Percentiles rank a stretch among this genome's conserved stretches.
phyloP scores from a whole-genome alignment of 208 protist genomes.

The Borovskyia barvae region DNA sequence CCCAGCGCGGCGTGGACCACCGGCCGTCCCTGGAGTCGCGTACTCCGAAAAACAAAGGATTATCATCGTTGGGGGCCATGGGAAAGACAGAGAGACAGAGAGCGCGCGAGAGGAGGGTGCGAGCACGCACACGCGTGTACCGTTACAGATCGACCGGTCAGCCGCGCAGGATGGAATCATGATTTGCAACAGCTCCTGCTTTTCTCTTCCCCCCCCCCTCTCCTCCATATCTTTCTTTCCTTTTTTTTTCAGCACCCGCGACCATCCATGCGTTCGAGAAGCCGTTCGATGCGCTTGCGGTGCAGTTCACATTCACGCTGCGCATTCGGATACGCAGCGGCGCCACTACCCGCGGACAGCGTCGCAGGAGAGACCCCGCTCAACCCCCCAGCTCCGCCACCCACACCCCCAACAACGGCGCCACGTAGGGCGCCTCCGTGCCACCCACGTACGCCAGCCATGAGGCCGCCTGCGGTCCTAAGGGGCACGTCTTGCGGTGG shows the following conservation, averaged over 20 bases:
- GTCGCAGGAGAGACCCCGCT: neutral
- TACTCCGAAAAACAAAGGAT: no score
- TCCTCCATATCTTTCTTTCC: neutral
- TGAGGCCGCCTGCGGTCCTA: neutral
- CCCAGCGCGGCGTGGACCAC: no score
- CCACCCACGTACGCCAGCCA: neutral
- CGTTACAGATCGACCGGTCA: no score
- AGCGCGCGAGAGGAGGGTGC: no score
- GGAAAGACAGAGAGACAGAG: no score
- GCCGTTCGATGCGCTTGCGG: conserved; percentile 22
- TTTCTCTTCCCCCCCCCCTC: neutral
- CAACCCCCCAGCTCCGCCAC: neutral
- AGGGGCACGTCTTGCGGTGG: conserved; percentile 7
- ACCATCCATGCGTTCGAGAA: conserved; percentile 30
- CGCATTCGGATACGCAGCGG: conserved; percentile 16
- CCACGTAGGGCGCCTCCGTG: neutral
- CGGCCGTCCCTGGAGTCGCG: no score
- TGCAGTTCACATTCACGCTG: conserved; percentile 20
- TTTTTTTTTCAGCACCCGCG: neutral
- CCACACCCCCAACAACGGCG: neutral
- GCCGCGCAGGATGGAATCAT: no score
- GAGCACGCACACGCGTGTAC: no score
- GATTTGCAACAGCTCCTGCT: no score
- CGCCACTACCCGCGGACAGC: neutral
- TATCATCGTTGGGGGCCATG: no score